phyloP scores from a whole-genome alignment of 2,329 filamentous ascomycete species.

The Torrubiellomyces zombiae region DNA sequence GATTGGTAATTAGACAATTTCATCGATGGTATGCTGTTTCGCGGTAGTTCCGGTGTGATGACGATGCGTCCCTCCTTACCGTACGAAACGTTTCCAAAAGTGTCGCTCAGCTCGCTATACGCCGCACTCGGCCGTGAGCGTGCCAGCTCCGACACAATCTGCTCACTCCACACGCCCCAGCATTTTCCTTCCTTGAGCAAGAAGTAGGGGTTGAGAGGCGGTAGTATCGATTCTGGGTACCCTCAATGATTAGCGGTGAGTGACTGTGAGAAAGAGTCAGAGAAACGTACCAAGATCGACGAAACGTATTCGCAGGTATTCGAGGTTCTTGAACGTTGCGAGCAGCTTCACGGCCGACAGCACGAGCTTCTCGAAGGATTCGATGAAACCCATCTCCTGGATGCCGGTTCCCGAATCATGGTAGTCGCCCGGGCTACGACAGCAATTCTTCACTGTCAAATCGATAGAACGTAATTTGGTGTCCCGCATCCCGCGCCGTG shows the following conservation, averaged over 20 bases:
- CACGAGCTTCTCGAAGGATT: constrained; percentile 53
- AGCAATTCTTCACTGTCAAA: constrained; percentile 59
- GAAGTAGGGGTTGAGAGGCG: constrained; percentile 58
- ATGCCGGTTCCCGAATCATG: constrained; percentile 53
- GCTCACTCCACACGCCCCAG: constrained; percentile 56
- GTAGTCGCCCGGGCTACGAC: constrained; percentile 36
- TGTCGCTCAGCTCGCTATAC: constrained; percentile 47
- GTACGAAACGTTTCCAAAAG: constrained; percentile 41
- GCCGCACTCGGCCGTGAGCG: constrained; percentile 38
- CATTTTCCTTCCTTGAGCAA: constrained; percentile 42
- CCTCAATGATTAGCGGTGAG: constrained; percentile 8
- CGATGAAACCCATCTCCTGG: constrained; percentile 55
- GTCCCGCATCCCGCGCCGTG: constrained; percentile 28
- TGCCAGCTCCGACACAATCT: constrained; percentile 44
- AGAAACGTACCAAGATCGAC: constrained; percentile 46
- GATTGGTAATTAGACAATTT: constrained; percentile 41
- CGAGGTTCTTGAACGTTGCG: constrained; percentile 38
- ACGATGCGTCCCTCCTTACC: constrained; percentile 43
- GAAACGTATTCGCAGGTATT: constrained; percentile 54
- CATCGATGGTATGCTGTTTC: constrained; percentile 34
- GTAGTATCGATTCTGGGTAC: constrained; percentile 45
- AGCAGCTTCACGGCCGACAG: constrained; percentile 45
- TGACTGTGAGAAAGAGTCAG: not conserved
- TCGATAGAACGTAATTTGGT: constrained; percentile 48
- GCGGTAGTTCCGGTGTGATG: constrained; percentile 37